These are phyloP conservation scores for Silene coronaria DNA, from an alignment of 179 eudicot genomes.

Conservation along the genomic window DNA sequence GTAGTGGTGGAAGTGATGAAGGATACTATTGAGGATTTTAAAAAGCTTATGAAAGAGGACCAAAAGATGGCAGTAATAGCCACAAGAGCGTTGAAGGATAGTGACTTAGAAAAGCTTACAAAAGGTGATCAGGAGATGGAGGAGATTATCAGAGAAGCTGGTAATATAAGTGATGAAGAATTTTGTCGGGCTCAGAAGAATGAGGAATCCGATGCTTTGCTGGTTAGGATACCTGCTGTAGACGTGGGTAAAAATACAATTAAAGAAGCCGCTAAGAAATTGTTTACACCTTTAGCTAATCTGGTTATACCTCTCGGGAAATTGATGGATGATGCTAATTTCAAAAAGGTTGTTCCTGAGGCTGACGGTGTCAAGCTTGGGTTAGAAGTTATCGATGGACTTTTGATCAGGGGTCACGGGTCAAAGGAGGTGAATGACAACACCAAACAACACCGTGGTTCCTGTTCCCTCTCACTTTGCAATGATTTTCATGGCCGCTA, in stretches of 20 bases:
- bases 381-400: too few species aligned
- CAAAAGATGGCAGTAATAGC: not conserved
- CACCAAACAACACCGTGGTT: not conserved
- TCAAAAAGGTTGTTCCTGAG: not conserved
- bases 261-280: not conserved
- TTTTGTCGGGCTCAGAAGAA: not conserved
- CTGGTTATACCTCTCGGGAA: not conserved
- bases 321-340: slow-evolving; percentile 8
- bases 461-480: not conserved
- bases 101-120: not conserved
- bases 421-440: not conserved
- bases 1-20: slow-evolving; percentile 1
- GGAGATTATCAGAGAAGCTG: not conserved
- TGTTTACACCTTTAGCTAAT: not conserved
- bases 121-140: slow-evolving; percentile 5
- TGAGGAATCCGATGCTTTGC: not conserved
- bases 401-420: not conserved
- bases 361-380: not conserved
- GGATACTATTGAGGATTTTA: slow-evolving; percentile 1
- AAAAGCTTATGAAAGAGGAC: not conserved
- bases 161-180: slow-evolving; percentile 7
- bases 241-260: not conserved
- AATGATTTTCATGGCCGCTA: not conserved
- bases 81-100: not conserved
- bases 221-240: not conserved